Conservation (phyloP, 2,329 filamentous ascomycete genomes). For the Phialophora expanda region DNA sequence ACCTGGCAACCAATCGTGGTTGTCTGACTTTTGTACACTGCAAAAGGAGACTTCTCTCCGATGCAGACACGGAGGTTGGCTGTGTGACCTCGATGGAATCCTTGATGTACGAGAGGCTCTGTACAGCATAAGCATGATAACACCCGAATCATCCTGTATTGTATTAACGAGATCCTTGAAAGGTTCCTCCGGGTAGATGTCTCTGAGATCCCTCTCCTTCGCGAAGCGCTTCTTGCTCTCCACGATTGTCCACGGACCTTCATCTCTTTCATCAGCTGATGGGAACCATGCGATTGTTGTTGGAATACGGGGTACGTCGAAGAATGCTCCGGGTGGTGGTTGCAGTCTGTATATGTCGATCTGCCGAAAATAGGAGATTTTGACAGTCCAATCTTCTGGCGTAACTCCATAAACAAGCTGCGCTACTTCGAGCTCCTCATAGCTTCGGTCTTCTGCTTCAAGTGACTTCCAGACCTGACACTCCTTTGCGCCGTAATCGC, state of each 20-base stretch:
- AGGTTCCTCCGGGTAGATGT: background rate
- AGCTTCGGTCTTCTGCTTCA: too few species aligned
- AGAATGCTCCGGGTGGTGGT: background rate
- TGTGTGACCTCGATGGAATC: conserved; percentile 4
- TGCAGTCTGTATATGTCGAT: conserved; percentile 11
- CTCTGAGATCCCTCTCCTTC: background rate
- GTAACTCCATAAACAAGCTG: conserved; percentile 15
- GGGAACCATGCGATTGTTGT: background rate
- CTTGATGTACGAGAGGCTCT: conserved; percentile 3
- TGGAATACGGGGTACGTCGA: background rate
- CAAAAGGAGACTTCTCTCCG: background rate
- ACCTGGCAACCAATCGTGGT: background rate
- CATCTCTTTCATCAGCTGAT: background rate
- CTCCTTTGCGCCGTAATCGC: conserved; percentile 16
- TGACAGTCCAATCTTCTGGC: conserved; percentile 21
- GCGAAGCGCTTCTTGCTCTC: background rate
- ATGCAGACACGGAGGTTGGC: background rate
- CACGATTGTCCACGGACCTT: background rate
- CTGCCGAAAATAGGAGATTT: background rate
- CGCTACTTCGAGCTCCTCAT: too few species aligned
- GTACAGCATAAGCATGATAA: conserved; percentile 7
- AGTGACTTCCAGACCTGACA: conserved; percentile 10
- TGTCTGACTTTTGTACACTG: background rate
- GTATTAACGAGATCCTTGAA: background rate
- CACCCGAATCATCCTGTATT: conserved; percentile 10